Evolutionary conservation across 768 basidiomycete species (phyloP).

Genomic region (Amanita muscaria): DNA sequence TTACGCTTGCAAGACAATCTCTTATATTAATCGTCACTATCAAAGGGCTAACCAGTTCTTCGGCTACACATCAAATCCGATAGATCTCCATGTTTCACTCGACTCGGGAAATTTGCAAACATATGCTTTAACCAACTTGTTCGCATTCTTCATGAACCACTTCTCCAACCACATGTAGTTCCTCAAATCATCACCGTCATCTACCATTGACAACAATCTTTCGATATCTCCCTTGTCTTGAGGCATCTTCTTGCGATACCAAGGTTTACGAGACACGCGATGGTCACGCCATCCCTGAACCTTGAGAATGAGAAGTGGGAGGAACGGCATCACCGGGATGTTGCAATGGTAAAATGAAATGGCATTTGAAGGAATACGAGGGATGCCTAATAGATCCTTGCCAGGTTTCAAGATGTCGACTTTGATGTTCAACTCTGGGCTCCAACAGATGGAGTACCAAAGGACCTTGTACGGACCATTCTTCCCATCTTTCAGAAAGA

Average conservation of each 20-base stretch:
- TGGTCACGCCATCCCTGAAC: conserved; percentile 36
- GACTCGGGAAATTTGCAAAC: conserved; percentile 14
- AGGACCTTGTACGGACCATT: conserved; percentile 32
- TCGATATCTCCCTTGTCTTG: conserved; percentile 33
- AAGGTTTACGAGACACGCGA: conserved; percentile 18
- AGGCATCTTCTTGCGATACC: conserved; percentile 29
- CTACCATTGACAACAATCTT: conserved; percentile 31
- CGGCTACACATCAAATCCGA: conserved; percentile 14
- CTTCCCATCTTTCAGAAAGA: conserved; percentile 28
- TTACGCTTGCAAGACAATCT: no score
- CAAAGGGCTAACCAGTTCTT: no score
- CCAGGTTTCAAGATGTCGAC: conserved; percentile 32
- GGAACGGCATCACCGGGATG: conserved; percentile 31
- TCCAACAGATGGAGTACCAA: conserved; percentile 24
- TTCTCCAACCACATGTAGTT: conserved; percentile 22
- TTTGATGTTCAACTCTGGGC: conserved; percentile 19
- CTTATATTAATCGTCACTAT: no score
- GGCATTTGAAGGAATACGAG: conserved; percentile 26
- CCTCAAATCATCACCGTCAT: conserved; percentile 14
- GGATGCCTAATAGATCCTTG: conserved; percentile 23
- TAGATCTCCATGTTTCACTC: conserved; percentile 12
- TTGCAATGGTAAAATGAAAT: conserved; percentile 13
- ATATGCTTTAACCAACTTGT: conserved; percentile 18
- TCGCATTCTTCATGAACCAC: conserved; percentile 20
- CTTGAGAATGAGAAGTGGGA: conserved; percentile 31